A percentile compares a stretch with the other conserved stretches of the same genome.
These are phyloP conservation scores for Mollisiaceae sp. DNA, from an alignment of 2,329 filamentous ascomycete species.

Conservation along the genomic window DNA sequence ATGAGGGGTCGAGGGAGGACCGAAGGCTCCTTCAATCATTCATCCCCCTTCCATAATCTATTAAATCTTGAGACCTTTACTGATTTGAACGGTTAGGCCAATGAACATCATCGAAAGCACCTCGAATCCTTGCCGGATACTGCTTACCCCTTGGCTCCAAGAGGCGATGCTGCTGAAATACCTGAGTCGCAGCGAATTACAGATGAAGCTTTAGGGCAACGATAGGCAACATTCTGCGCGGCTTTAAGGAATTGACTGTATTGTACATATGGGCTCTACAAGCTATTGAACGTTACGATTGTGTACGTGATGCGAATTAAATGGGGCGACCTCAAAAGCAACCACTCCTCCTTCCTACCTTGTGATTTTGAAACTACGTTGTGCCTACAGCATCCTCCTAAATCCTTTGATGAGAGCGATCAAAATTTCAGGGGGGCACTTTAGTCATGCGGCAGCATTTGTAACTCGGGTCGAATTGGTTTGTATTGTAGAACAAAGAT, in stretches of 20 bases:
- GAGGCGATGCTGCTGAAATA: conserved; percentile 62
- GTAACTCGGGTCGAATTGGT: too few relatives aligned
- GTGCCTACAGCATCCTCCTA: too few relatives aligned
- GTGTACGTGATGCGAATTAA: background rate
- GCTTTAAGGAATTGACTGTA: conserved; percentile 16
- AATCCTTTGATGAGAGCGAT: too few relatives aligned
- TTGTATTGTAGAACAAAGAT: background rate
- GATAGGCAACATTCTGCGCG: conserved; percentile 47
- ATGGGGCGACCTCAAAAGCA: background rate
- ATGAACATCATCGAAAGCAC: conserved; percentile 85
- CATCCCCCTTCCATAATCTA: background rate
- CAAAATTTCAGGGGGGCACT: too few relatives aligned
- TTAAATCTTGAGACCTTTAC: background rate
- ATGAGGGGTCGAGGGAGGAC: background rate
- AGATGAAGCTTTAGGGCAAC: conserved; percentile 62
- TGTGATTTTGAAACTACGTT: background rate
- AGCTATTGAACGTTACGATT: background rate
- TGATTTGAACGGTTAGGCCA: conserved; percentile 63
- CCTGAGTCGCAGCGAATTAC: conserved; percentile 62
- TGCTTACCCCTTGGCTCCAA: conserved; percentile 78
- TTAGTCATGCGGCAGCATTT: too few relatives aligned
- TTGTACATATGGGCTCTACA: conserved; percentile 36
- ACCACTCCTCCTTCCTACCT: background rate
- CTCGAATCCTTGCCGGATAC: conserved; percentile 82
- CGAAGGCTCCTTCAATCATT: background rate